phyloP scores from a whole-genome alignment of 2,329 filamentous ascomycete genomes.

The Rachicladosporium sp. region DNA sequence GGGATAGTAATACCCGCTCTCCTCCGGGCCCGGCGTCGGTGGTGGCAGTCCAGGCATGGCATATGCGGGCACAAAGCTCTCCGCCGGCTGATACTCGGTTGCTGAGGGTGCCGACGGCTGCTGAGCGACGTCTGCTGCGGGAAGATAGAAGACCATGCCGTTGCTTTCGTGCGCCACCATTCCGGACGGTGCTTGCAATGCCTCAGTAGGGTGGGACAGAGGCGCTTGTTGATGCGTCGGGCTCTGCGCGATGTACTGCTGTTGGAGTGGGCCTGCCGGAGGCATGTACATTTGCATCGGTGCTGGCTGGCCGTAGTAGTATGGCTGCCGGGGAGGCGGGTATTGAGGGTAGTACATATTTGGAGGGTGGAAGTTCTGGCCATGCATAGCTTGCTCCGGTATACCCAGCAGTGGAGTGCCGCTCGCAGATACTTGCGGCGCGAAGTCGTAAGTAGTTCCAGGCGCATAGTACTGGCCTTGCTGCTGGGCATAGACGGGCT shows the following conservation, averaged over 20 bases:
- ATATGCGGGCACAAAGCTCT: conserved; percentile 22
- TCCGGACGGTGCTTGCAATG: conserved; percentile 33
- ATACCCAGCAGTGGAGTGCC: conserved; percentile 83
- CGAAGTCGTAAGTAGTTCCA: conserved; percentile 41
- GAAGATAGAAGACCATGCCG: conserved; percentile 85
- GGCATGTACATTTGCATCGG: conserved; percentile 22
- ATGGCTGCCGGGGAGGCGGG: conserved; percentile 44
- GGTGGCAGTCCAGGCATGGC: conserved; percentile 22
- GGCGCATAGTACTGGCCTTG: conserved; percentile 42
- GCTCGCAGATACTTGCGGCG: conserved; percentile 56
- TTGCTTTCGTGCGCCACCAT: conserved; percentile 77
- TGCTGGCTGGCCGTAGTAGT: conserved; percentile 49
- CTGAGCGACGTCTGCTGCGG: conserved; percentile 18
- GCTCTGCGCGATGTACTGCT: conserved; percentile 19
- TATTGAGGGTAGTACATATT: conserved; percentile 49
- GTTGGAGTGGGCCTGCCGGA: conserved; percentile 7
- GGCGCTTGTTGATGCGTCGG: conserved; percentile 8
- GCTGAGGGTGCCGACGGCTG: conserved; percentile 14
- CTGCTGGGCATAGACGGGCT: conserved; percentile 37
- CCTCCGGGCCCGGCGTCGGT: conserved; percentile 15
- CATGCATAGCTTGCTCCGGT: conserved; percentile 82
- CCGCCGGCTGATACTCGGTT: conserved; percentile 21
- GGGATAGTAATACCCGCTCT: conserved; percentile 16
- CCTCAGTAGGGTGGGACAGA: conserved; percentile 13
- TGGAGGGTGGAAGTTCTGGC: conserved; percentile 69